Evolutionary conservation across 768 basidiomycete genomes (phyloP), one percentile per base, ranked within the genome.

Genomic region (Serpula lacrymans): DNA sequence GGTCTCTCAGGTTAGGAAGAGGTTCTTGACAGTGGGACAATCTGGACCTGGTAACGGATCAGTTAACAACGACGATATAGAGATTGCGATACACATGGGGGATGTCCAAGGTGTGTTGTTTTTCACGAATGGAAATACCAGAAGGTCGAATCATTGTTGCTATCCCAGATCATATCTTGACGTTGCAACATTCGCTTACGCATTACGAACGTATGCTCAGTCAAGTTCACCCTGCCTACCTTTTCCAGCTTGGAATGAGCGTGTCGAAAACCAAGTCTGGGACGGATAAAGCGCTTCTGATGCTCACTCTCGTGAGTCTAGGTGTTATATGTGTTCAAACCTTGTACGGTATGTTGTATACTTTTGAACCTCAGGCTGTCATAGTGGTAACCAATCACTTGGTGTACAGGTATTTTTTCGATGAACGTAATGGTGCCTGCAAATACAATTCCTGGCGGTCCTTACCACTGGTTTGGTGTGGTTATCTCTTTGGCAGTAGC

Each of bases 121-220:
- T 7, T 38, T 31, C 10, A 9, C 39, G 20, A 37, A 14, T 26
- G 18, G 22, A 9, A 18, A 23, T 46, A 5, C 11, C 11, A 27
- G 25, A n/a, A n/a, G n/a, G n/a, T n/a, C 41, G 10, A 27, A 50
- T 42, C 42, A 26, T 46, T 14, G 2, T 34, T 38, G 21, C 14
- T 30, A 22, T 41, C n/a, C 13, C 35, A 93, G 93, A 97, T 62
- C 94, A 97, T 58, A 91, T 96, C 49, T 60, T 93, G 17, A 82
- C 88, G 3, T 67, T 97, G 41, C 89, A 94, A 53, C 84, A 89
- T 52, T 78, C 88, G 2, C 73, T 97, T 42, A 72, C 67, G 9
- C 86, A 95, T 61, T 90, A 88, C 63, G 92, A 97, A 55, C 84
- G 84, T 22, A 84, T 92, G 65, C 71, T 97, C 35, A 82, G 84